Evolutionary conservation across 139 green algal genomes (phyloP).

Genomic region (Haematococcus lacustris): DNA sequence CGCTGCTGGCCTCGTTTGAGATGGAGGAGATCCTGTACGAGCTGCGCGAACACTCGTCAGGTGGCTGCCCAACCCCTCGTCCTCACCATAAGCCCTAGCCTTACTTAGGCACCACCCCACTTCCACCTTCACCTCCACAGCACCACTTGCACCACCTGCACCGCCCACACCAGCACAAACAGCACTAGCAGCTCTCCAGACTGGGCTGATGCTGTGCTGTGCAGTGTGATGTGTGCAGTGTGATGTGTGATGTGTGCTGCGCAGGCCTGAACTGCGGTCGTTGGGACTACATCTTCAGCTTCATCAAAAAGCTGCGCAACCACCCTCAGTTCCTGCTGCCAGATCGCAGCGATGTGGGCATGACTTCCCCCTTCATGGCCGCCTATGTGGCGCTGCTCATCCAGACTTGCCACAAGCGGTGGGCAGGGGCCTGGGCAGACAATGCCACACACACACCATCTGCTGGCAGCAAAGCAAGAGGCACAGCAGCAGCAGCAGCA

Average conservation of each 20-base stretch:
- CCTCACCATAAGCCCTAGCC: too few species aligned
- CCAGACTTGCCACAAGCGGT: conserved; percentile 76
- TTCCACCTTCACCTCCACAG: too few species aligned
- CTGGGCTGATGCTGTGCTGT: too few species aligned
- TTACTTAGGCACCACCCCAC: too few species aligned
- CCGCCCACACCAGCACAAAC: too few species aligned
- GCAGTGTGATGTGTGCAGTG: too few species aligned
- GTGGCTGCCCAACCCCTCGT: conserved; percentile 12
- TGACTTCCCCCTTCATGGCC: conserved; percentile 78
- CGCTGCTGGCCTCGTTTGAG: conserved; percentile 82
- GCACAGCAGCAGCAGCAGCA: too few species aligned
- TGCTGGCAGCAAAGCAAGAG: too few species aligned
- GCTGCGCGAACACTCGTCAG: conserved; percentile 69
- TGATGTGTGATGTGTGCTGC: too few species aligned
- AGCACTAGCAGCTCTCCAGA: too few species aligned
- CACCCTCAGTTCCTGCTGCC: conserved; percentile 71
- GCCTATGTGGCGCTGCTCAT: conserved; percentile 82
- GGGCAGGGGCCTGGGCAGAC: too few species aligned
- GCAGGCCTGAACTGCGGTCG: conserved; percentile 82
- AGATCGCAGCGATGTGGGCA: conserved; percentile 65
- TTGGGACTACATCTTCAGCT: conserved; percentile 89
- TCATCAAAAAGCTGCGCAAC: conserved; percentile 81
- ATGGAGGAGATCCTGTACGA: conserved; percentile 91
- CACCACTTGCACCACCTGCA: too few species aligned
- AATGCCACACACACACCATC: background rate